Percentiles rank a stretch among this genome's conserved stretches.
phyloP scores from a whole-genome alignment of 2,329 filamentous ascomycete genomes.

The Pseudophaeomoniella oleicola region DNA sequence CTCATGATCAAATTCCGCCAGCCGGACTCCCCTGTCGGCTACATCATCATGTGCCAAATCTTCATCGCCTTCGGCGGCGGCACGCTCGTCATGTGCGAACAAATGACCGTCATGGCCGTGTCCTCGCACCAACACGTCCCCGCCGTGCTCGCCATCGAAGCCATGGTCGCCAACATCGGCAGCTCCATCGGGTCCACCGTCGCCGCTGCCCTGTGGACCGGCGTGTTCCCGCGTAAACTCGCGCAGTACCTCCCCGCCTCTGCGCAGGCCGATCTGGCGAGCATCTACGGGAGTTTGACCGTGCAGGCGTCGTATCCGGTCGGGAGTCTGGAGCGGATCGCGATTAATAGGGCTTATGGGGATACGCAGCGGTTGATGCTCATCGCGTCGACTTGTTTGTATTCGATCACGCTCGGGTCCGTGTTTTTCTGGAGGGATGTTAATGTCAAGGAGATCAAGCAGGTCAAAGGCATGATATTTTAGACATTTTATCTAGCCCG shows the following conservation, averaged over 20 bases:
- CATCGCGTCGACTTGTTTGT: slow-evolving; percentile 15
- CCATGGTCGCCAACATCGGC: slow-evolving; percentile 20
- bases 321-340: slow-evolving; percentile 25
- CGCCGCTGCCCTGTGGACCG: slow-evolving; percentile 38
- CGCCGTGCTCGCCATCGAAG: slow-evolving; percentile 22
- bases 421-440: slow-evolving; percentile 10
- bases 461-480: slow-evolving; percentile 8
- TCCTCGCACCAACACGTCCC: slow-evolving; percentile 41
- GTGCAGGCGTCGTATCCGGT: slow-evolving; percentile 35
- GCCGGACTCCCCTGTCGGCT: slow-evolving; percentile 29
- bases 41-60: slow-evolving; percentile 40
- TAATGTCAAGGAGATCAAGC: slow-evolving; percentile 11
- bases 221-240: slow-evolving; percentile 32
- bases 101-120: slow-evolving; percentile 44
- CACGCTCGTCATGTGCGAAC: slow-evolving; percentile 38
- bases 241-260: slow-evolving; percentile 26
- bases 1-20: slow-evolving; percentile 37
- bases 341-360: slow-evolving; percentile 31
- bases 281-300: slow-evolving; percentile 38
- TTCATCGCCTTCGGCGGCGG: slow-evolving; percentile 40
- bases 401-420: slow-evolving; percentile 6
- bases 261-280: slow-evolving; percentile 22
- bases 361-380: slow-evolving; percentile 30
- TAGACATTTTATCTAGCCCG: no score
- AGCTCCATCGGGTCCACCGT: slow-evolving; percentile 29